A percentile compares a stretch with the other conserved stretches of the same genome.
phyloP scores from a whole-genome alignment of 73 alveolate species.

The Uronychia binucleata region DNA sequence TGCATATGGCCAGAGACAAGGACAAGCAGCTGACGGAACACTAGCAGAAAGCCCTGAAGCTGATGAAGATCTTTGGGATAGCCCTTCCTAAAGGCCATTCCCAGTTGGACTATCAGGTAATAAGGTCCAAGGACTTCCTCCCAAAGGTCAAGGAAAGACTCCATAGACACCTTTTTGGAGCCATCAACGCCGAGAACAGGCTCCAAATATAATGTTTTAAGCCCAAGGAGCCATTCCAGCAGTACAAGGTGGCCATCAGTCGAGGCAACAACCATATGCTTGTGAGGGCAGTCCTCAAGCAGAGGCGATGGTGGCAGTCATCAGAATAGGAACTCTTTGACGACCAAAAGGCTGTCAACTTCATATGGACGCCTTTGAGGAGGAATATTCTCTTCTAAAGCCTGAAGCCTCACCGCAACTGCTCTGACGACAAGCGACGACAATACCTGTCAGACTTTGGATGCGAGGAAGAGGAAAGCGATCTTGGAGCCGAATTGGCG shows the following conservation, averaged over 20 bases:
- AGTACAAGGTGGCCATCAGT: conserved; percentile 71
- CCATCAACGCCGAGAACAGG: not conserved
- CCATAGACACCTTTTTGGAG: not conserved
- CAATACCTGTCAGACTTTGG: not conserved
- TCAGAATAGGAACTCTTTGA: conserved; percentile 63
- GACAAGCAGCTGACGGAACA: not conserved
- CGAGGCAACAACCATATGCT: conserved; percentile 81
- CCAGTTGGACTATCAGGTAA: not conserved
- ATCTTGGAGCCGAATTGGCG: no score
- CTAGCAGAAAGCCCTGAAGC: not conserved
- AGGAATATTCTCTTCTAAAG: conserved; percentile 22
- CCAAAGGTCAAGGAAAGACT: not conserved
- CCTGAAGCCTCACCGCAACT: not conserved
- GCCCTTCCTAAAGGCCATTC: not conserved
- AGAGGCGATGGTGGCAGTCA: conserved; percentile 84
- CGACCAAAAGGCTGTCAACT: conserved; percentile 49
- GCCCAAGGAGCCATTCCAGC: not conserved
- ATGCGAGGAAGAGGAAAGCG: not conserved
- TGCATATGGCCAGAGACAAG: not conserved
- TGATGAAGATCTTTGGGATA: not conserved
- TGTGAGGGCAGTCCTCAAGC: conserved; percentile 66
- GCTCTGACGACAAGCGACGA: not conserved
- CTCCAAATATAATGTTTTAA: not conserved
- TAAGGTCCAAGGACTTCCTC: not conserved
- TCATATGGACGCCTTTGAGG: conserved; percentile 87